Evolutionary conservation across 1,284 basidiomycete species (phyloP).

Genomic region (Cryptococcus sp.): DNA sequence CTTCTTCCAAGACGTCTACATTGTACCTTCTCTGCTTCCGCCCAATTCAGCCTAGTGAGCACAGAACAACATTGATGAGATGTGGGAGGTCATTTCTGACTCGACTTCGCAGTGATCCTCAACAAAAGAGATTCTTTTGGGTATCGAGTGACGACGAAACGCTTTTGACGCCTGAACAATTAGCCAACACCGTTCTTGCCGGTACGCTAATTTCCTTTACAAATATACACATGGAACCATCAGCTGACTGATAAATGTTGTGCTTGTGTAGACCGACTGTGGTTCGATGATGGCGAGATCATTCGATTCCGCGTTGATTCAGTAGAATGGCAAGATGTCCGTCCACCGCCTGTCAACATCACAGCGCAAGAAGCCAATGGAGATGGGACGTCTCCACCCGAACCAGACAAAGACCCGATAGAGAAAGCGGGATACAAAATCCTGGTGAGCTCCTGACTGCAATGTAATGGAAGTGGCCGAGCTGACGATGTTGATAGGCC

Average conservation of each 20-base stretch:
- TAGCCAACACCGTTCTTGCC: slow-evolving; percentile 58
- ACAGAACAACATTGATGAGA: neutral
- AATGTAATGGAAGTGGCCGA: neutral
- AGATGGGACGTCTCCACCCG: slow-evolving; percentile 56
- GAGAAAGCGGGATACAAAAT: slow-evolving; percentile 71
- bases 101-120: slow-evolving; percentile 64
- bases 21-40: slow-evolving; percentile 66
- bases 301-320: slow-evolving; percentile 85
- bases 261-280: slow-evolving; percentile 66
- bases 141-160: slow-evolving; percentile 63
- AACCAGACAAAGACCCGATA: slow-evolving; percentile 65
- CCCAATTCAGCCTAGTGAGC: slow-evolving; percentile 50
- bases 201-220: slow-evolving; percentile 17
- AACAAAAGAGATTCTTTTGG: slow-evolving; percentile 81
- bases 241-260: neutral
- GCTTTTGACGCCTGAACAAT: slow-evolving; percentile 59
- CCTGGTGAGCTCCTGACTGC: slow-evolving; percentile 59
- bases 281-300: slow-evolving; percentile 78
- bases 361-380: slow-evolving; percentile 25
- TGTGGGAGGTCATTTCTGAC: slow-evolving; percentile 3
- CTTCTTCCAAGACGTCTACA: slow-evolving; percentile 93
- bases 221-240: neutral
- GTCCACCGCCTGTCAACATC: slow-evolving; percentile 68
- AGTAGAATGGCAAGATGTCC: slow-evolving; percentile 87
- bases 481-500: slow-evolving; percentile 58